These are phyloP conservation scores for Cyathus striatus DNA, from an alignment of 768 basidiomycete species.

Conservation along the genomic window DNA sequence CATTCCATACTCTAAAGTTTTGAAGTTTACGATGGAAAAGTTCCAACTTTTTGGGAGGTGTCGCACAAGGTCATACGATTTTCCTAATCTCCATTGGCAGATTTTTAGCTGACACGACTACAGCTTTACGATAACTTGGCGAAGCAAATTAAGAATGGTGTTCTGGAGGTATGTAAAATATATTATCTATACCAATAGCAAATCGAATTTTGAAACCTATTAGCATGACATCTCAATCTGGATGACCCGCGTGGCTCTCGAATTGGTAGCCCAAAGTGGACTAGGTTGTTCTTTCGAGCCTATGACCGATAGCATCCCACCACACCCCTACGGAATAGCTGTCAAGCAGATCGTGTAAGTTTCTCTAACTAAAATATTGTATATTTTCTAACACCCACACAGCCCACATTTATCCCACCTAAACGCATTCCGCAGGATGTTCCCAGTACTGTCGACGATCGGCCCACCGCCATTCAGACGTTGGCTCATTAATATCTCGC, in stretches of 20 bases:
- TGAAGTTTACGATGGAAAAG: slow-evolving; percentile 7
- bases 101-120: neutral
- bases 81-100: too few relatives aligned
- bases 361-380: neutral
- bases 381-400: slow-evolving; percentile 9
- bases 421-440: slow-evolving; percentile 12
- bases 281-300: slow-evolving; percentile 35
- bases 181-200: neutral
- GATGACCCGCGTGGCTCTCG: slow-evolving; percentile 38
- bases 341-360: slow-evolving; percentile 24
- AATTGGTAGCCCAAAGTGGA: slow-evolving; percentile 42
- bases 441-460: slow-evolving; percentile 18
- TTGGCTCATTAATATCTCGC: slow-evolving; percentile 24
- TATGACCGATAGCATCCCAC: slow-evolving; percentile 20
- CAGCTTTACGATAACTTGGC: slow-evolving; percentile 20
- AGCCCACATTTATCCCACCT: slow-evolving; percentile 9
- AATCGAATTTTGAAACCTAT: neutral
- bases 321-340: slow-evolving; percentile 23
- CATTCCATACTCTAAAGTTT: neutral
- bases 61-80: slow-evolving; percentile 17
- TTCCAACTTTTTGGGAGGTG: slow-evolving; percentile 30
- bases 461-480: slow-evolving; percentile 24
- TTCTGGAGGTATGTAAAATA: slow-evolving; percentile 19
- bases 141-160: slow-evolving; percentile 17
- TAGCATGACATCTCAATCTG: slow-evolving; percentile 27